phyloP scores from a whole-genome alignment of 2,329 filamentous ascomycete species.

The Phaeosphaeriaceae sp. region DNA sequence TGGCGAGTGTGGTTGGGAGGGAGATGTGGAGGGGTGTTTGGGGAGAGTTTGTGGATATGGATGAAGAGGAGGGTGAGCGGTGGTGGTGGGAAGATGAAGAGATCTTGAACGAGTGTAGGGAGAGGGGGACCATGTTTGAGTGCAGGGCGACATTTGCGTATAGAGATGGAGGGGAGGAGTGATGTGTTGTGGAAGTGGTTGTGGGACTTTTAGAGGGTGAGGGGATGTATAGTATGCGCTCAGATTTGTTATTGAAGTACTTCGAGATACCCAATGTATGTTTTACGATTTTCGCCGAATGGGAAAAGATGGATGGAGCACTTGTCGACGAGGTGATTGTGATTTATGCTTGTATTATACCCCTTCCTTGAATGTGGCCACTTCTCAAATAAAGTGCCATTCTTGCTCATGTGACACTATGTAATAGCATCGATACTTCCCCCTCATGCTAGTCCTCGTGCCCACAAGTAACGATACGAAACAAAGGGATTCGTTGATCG shows the following conservation, averaged over 20 bases:
- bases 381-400: too few relatives aligned
- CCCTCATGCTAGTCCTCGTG: too few relatives aligned
- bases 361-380: too few relatives aligned
- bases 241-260: background rate
- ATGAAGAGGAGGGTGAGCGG: slow-evolving; percentile 28
- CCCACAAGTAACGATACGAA: too few relatives aligned
- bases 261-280: background rate
- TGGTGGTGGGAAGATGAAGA: slow-evolving; percentile 53
- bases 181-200: background rate
- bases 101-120: slow-evolving; percentile 46
- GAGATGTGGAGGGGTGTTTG: slow-evolving; percentile 49
- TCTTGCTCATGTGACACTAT: too few relatives aligned
- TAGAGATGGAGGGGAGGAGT: slow-evolving; percentile 23
- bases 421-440: too few relatives aligned
- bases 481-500: too few relatives aligned
- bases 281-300: background rate
- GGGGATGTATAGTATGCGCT: background rate
- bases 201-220: background rate
- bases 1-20: slow-evolving; percentile 44
- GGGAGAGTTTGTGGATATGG: slow-evolving; percentile 45
- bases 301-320: background rate
- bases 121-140: slow-evolving; percentile 46
- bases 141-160: slow-evolving; percentile 47
- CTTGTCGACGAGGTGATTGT: too few relatives aligned
- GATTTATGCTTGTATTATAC: too few relatives aligned